Conservation (phyloP, 1,284 basidiomycete species). For the Phellinidium pouzarii region DNA sequence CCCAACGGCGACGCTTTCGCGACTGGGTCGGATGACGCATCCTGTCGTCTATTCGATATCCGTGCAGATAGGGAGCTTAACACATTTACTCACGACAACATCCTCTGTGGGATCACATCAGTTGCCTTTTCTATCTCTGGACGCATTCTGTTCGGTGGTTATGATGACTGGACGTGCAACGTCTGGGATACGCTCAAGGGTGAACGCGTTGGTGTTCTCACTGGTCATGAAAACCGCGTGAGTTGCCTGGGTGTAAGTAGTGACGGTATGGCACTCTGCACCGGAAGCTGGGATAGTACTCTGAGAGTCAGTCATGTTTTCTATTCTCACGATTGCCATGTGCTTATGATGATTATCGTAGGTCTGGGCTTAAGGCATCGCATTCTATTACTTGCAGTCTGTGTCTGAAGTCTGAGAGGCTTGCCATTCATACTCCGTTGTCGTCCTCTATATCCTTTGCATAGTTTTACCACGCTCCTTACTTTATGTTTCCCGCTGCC, state of each 20-base stretch:
- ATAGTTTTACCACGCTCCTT: constrained; percentile 20
- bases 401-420: background rate
- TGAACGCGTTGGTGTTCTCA: constrained; percentile 93
- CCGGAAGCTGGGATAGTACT: constrained; percentile 96
- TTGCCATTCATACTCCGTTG: background rate
- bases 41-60: constrained; percentile 96
- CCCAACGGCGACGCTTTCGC: constrained; percentile 98
- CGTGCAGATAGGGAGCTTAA: constrained; percentile 96
- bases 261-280: constrained; percentile 97
- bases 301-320: constrained; percentile 65
- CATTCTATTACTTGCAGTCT: background rate
- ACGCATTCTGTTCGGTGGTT: constrained; percentile 95
- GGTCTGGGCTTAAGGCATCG: constrained; percentile 38
- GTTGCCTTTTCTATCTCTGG: constrained; percentile 98
- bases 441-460: constrained; percentile 5
- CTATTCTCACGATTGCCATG: background rate
- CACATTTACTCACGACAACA: constrained; percentile 96
- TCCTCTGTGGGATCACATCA: constrained; percentile 96
- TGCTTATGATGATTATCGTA: constrained; percentile 20
- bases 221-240: constrained; percentile 97
- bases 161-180: constrained; percentile 99
- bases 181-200: constrained; percentile 99
- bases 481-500: constrained; percentile 24
- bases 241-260: constrained; percentile 93
- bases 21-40: constrained; percentile 97